Evolutionary conservation across 805 yeast genomes (phyloP).

Genomic region (Saccharomycopsis javanensis): DNA sequence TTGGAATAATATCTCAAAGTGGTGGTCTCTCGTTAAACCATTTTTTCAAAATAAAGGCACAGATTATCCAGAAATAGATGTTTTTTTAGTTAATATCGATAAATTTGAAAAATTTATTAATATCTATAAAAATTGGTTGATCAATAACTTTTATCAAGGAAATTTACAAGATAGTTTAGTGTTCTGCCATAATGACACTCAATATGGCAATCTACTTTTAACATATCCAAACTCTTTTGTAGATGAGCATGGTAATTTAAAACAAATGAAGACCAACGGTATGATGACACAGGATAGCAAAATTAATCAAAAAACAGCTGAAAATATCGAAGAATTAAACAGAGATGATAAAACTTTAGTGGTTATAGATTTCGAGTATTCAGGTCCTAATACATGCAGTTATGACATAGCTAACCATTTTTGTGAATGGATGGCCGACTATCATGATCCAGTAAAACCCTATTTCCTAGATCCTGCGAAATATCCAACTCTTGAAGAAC

Average conservation of each 20-base stretch:
- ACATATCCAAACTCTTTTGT: conserved; percentile 32
- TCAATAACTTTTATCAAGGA: conserved; percentile 31
- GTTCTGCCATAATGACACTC: conserved; percentile 95
- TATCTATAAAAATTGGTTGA: conserved; percentile 56
- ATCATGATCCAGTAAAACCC: conserved; percentile 49
- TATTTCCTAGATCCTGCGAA: conserved; percentile 44
- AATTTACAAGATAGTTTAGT: conserved; percentile 42
- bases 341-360: conserved; percentile 64
- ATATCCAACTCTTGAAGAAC: conserved; percentile 64
- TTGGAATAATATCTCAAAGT: conserved; percentile 62
- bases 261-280: not conserved
- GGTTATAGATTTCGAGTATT: conserved; percentile 93
- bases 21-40: conserved; percentile 46
- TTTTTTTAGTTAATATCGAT: conserved; percentile 39
- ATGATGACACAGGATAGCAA: not conserved
- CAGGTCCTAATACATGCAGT: conserved; percentile 85
- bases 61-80: conserved; percentile 23
- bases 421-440: conserved; percentile 95
- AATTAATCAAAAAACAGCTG: not conserved
- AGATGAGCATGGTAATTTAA: not conserved
- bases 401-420: conserved; percentile 90
- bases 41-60: conserved; percentile 33
- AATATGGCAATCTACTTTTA: conserved; percentile 84
- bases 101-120: conserved; percentile 40
- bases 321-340: not conserved